A percentile compares a stretch with the other conserved stretches of the same genome.
Conservation (phyloP, 2,329 filamentous ascomycete species). For the Mollisia scopiformis region DNA sequence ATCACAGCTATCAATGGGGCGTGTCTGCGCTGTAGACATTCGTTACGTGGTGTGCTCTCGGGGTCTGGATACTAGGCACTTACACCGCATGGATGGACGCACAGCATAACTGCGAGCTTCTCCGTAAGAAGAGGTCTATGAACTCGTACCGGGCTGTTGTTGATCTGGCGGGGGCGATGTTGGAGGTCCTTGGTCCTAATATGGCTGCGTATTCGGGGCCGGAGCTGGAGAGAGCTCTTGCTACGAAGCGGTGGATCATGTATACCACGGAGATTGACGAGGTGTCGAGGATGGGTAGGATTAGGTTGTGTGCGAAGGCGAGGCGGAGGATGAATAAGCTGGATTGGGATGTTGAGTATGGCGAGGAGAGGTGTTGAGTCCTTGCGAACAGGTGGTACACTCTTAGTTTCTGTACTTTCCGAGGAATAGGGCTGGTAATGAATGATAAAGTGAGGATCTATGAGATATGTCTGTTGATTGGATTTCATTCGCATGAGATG, state of each 20-base stretch:
- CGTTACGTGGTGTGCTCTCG: not conserved
- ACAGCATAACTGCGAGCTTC: not conserved
- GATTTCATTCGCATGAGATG: no score
- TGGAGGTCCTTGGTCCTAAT: not conserved
- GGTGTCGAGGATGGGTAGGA: not conserved
- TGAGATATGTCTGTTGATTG: no score
- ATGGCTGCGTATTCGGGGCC: not conserved
- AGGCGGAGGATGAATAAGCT: not conserved
- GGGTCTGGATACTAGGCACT: not conserved
- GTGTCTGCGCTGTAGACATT: not conserved
- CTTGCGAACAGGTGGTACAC: no score
- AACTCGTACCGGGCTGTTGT: not conserved
- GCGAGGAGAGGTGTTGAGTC: not conserved
- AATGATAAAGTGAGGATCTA: no score
- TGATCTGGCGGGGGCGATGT: not conserved
- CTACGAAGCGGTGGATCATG: not conserved
- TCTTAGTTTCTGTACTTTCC: no score
- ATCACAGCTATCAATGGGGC: not conserved
- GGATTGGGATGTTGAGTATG: not conserved
- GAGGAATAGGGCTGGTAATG: no score
- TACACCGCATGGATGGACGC: not conserved
- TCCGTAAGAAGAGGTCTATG: not conserved
- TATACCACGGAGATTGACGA: not conserved
- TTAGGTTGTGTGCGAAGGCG: not conserved
- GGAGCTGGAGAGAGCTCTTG: not conserved